Evolutionary conservation across 169 alveolate genomes (phyloP), one percentile per base, ranked within the genome.

Genomic region (Sarcocystis neurona): DNA sequence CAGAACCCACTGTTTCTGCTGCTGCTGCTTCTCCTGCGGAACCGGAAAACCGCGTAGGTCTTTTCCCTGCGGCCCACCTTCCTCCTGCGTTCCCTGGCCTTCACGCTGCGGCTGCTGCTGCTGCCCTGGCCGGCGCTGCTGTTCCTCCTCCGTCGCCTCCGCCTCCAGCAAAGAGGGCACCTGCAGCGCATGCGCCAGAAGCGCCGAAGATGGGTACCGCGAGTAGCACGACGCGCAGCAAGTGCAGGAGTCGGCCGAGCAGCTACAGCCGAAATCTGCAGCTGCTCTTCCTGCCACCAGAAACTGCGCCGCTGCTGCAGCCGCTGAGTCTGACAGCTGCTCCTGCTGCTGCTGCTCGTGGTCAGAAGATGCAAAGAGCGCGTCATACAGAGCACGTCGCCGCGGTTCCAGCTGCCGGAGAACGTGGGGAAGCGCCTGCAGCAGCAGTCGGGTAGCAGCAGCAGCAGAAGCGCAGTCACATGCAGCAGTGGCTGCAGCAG

Each of bases 381-480:
- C 80, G 72, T 87, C 87, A 37, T 87, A 87, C 53, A 87, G 79
- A 23, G 79, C 86, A 18, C 79, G 50, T 32, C 80, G 79, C 10
- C n/a, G 46, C 43, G 30, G 58, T 56, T 74, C 87, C 46, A 87
- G 53, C 68, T 74, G 80, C 53, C 70, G 86, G 30, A 75, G 48
- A 48, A 87, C 91, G 46, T 78, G 80, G 44, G 80, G 79, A 2
- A 79, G 79, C 18, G 91, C 80, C 91, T 87, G 91, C 77, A 77
- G 30, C 39, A 6, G 44, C 6, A 30, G 32, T 5, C 44, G 32
- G 50, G 53, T 39, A 43, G 89, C 84, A 68, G 72, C 60, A 47
- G 41, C 56, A n/a, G 79, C 78, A 37, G n/a, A n/a, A n/a, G n/a
- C n/a, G n/a, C n/a, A n/a, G n/a, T n/a, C n/a, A n/a, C n/a, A n/a